These are phyloP conservation scores for Globisporangium apiculatum DNA, from an alignment of 352 stramenopile genomes.

Conservation along the genomic window DNA sequence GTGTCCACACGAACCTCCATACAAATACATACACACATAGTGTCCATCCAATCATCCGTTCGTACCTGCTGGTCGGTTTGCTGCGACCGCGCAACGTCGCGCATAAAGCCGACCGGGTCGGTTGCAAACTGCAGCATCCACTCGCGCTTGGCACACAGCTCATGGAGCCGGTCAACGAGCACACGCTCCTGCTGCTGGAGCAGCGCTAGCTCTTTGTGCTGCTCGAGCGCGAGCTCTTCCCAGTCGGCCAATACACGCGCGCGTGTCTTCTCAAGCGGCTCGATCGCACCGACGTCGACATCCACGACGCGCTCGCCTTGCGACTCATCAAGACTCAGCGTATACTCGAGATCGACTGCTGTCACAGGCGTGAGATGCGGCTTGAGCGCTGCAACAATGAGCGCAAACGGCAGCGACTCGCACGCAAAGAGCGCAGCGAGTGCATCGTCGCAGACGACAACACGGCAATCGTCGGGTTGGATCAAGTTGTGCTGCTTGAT, in stretches of 20 bases:
- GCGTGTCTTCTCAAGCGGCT: slow-evolving; percentile 33
- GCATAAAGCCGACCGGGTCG: slow-evolving; percentile 59
- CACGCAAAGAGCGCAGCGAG: slow-evolving; percentile 55
- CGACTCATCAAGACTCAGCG: slow-evolving; percentile 28
- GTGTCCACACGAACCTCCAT: too few species aligned
- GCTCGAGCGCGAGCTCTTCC: slow-evolving; percentile 61
- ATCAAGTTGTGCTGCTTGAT: slow-evolving; percentile 71
- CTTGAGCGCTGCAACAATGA: slow-evolving; percentile 58
- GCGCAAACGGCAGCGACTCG: slow-evolving; percentile 62
- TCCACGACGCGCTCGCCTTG: slow-evolving; percentile 50
- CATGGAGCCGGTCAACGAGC: slow-evolving; percentile 45
- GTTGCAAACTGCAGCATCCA: slow-evolving; percentile 66
- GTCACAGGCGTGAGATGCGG: slow-evolving; percentile 48
- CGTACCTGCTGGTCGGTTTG: slow-evolving; percentile 48
- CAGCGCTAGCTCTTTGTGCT: slow-evolving; percentile 53
- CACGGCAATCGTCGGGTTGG: slow-evolving; percentile 74
- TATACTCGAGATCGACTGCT: slow-evolving; percentile 57
- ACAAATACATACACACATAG: neutral
- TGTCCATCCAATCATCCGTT: neutral
- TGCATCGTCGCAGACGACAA: slow-evolving; percentile 52
- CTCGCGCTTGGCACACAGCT: slow-evolving; percentile 40
- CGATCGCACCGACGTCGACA: slow-evolving; percentile 50
- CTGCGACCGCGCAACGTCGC: slow-evolving; percentile 54
- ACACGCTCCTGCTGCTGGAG: slow-evolving; percentile 49
- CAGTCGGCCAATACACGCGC: slow-evolving; percentile 32